Conservation (phyloP, 2,329 filamentous ascomycete genomes). For the Aspergillus latus region DNA sequence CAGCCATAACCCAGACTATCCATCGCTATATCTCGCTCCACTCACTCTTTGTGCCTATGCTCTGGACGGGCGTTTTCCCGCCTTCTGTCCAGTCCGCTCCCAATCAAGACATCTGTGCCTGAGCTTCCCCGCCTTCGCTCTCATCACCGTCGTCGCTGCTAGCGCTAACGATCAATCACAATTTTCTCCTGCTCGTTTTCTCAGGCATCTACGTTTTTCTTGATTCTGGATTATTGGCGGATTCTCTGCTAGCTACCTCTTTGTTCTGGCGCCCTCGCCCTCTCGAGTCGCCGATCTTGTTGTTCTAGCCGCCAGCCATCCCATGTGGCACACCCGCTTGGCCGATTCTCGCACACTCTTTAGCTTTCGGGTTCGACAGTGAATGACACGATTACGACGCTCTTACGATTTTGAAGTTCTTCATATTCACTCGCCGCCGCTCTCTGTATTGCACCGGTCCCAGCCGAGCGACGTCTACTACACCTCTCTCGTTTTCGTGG, state of each 20-base stretch:
- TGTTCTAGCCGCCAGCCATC: constrained; percentile 19
- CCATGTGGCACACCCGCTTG: constrained; percentile 22
- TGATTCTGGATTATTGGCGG: background rate
- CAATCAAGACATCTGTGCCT: constrained; percentile 10
- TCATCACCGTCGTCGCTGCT: constrained; percentile 9
- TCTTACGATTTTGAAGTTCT: background rate
- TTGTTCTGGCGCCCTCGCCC: background rate
- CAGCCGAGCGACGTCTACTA: constrained; percentile 17
- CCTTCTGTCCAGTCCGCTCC: constrained; percentile 2
- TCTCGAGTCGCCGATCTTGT: constrained; percentile 2
- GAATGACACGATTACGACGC: constrained; percentile 5
- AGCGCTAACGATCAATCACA: constrained; percentile 11
- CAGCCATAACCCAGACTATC: background rate
- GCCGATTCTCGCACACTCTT: constrained; percentile 4
- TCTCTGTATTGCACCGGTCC: background rate
- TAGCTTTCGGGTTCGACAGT: constrained; percentile 2
- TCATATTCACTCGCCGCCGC: background rate
- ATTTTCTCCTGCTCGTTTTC: background rate
- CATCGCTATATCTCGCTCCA: background rate
- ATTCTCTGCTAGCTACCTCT: background rate
- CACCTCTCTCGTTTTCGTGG: constrained; percentile 13
- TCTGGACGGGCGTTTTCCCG: background rate
- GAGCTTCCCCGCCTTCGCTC: constrained; percentile 18
- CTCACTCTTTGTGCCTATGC: background rate
- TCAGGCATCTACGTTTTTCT: background rate